These are phyloP conservation scores for Thielaviopsis ethacetica DNA, from an alignment of 2,329 filamentous ascomycete genomes.

Conservation along the genomic window DNA sequence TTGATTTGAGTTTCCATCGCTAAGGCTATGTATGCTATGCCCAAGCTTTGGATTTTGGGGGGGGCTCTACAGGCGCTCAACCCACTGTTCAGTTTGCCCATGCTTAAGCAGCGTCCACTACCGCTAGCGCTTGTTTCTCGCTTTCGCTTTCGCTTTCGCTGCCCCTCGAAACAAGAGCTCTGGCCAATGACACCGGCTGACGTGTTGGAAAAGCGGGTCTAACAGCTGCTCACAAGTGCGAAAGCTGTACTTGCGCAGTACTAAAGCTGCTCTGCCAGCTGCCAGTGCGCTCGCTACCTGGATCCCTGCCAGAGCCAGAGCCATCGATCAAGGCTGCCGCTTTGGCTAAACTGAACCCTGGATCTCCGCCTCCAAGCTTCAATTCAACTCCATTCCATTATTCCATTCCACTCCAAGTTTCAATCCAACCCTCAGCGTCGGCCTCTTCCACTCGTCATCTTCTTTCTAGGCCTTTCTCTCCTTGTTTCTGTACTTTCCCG, in stretches of 20 bases:
- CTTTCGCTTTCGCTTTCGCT: neutral
- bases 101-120: too few relatives aligned
- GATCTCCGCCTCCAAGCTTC: neutral
- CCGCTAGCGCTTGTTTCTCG: neutral
- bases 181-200: neutral
- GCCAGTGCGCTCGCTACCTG: neutral
- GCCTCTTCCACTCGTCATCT: neutral
- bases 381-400: neutral
- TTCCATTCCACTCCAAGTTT: neutral
- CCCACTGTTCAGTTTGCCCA: neutral
- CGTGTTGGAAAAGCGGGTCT: neutral
- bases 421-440: neutral
- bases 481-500: neutral
- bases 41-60: neutral
- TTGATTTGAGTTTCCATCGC: neutral
- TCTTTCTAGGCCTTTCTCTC: neutral
- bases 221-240: neutral
- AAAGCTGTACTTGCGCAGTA: too few relatives aligned
- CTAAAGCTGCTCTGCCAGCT: neutral
- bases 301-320: neutral
- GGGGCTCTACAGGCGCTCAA: neutral
- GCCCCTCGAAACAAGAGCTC: neutral
- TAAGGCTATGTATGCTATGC: neutral
- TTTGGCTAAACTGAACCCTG: neutral
- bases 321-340: neutral